Conservation (phyloP, 129 eudicot species). For the Sambucus nigra region DNA sequence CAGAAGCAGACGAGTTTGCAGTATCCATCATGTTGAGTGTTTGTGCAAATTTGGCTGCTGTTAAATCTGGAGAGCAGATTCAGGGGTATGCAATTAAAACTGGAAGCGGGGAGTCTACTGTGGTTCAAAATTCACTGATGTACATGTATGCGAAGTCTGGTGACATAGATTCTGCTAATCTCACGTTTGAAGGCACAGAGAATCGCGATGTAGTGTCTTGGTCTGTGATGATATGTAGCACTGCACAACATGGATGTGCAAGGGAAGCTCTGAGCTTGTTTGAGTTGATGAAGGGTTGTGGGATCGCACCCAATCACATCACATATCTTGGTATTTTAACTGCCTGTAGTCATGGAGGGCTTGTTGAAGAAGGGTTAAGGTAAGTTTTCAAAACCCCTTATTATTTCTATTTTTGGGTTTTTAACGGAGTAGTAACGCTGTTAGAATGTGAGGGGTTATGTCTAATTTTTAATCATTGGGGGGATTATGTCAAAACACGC, state of each 20-base stretch:
- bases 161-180: slow-evolving; percentile 34
- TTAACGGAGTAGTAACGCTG: too few relatives aligned
- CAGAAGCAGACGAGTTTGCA: slow-evolving; percentile 35
- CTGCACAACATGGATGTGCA: slow-evolving; percentile 40
- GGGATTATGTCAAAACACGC: too few relatives aligned
- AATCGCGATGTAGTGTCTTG: slow-evolving; percentile 31
- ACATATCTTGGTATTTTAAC: slow-evolving; percentile 45
- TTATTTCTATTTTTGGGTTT: slow-evolving; percentile 6
- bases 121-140: slow-evolving; percentile 29
- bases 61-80: slow-evolving; percentile 35
- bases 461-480: too few relatives aligned
- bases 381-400: neutral
- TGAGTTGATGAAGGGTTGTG: slow-evolving; percentile 27
- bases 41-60: slow-evolving; percentile 38
- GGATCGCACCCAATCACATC: slow-evolving; percentile 32
- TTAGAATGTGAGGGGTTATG: too few relatives aligned
- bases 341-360: slow-evolving; percentile 53
- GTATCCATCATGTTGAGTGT: slow-evolving; percentile 31
- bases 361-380: slow-evolving; percentile 37
- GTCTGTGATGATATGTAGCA: slow-evolving; percentile 39
- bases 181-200: slow-evolving; percentile 25
- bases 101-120: slow-evolving; percentile 19
- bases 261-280: slow-evolving; percentile 33
- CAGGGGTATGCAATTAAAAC: slow-evolving; percentile 35
- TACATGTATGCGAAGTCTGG: slow-evolving; percentile 45